Conservation (phyloP, 306 rosid species). For the Cercis canadensis region DNA sequence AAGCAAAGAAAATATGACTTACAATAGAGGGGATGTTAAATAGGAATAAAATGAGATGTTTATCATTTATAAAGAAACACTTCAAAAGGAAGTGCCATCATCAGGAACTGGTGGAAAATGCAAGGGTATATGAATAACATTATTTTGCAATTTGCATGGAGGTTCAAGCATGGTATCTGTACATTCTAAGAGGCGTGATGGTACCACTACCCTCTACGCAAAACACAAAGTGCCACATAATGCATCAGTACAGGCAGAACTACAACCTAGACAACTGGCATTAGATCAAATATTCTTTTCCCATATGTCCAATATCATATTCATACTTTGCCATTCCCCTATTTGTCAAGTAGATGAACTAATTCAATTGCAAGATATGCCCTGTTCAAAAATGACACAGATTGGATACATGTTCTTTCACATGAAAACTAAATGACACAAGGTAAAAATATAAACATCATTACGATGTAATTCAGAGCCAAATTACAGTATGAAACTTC, state of each 20-base stretch:
- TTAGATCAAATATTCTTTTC: no score
- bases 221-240: background rate
- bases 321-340: no score
- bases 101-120: background rate
- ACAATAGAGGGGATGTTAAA: constrained; percentile 12
- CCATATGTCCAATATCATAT: no score
- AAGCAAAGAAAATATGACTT: constrained; percentile 28
- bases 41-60: constrained; percentile 5
- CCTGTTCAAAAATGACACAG: background rate
- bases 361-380: background rate
- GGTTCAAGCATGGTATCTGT: background rate
- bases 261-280: no score
- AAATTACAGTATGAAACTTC: no score
- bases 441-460: background rate
- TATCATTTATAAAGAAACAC: constrained; percentile 5
- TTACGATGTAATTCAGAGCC: constrained; percentile 1
- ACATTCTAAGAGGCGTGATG: background rate
- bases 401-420: constrained; percentile 7
- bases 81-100: constrained; percentile 2
- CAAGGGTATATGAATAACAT: constrained; percentile 18
- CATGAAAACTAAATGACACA: background rate
- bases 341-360: no score
- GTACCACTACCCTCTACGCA: constrained; percentile 22
- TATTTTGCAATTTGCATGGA: constrained; percentile 1
- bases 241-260: no score